Evolutionary conservation across 805 yeast genomes (phyloP), one percentile per base, ranked within the genome.

Genomic region (Myxozyma mucilagina): DNA sequence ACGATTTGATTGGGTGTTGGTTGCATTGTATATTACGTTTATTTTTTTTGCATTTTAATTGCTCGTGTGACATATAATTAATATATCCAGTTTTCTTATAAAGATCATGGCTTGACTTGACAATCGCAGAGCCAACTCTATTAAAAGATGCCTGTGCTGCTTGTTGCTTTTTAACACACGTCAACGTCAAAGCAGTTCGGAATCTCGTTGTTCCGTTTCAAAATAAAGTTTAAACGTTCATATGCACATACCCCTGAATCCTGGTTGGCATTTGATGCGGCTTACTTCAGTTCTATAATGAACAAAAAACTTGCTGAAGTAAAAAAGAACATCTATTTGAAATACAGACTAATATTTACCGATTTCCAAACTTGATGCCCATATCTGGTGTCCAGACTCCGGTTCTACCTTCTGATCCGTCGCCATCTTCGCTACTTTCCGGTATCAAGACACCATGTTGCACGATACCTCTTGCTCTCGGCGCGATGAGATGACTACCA

Each of bases 331-430:
- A 31, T 11, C 44, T 11, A 31, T 10, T 50, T 10, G n/a, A 14
- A 4, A n/a, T 16, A 24, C n/a, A 20, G 18, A 10, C 11, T 32
- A 7, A 47, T 36, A 34, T 38, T n/a, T 20, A 55, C 24, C 60
- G 10, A 24, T 57, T 52, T 13, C 66, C 66, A 52, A 64, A 64
- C 48, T 62, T 63, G 38, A 64, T 64, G n/a, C 66, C 66, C 38
- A 29, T 43, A 24, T 45, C 42, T 9, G 67, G 67, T 41, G 47
- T 54, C 67, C 67, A 64, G 9, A 63, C 57, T 16, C 60, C 50
- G 7, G 20, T 16, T n/a, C 41, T 29, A 14, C 51, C 11, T 16
- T 5, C 51, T 3, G 24, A 34, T 14, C 38, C 18, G 5, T 16
- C 35, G n/a, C 56, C 43, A 9, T 20, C 41, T 5, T 38, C 45